These are phyloP conservation scores for Drechslerella dactyloides DNA, from an alignment of 2,329 filamentous ascomycete genomes.

Conservation along the genomic window DNA sequence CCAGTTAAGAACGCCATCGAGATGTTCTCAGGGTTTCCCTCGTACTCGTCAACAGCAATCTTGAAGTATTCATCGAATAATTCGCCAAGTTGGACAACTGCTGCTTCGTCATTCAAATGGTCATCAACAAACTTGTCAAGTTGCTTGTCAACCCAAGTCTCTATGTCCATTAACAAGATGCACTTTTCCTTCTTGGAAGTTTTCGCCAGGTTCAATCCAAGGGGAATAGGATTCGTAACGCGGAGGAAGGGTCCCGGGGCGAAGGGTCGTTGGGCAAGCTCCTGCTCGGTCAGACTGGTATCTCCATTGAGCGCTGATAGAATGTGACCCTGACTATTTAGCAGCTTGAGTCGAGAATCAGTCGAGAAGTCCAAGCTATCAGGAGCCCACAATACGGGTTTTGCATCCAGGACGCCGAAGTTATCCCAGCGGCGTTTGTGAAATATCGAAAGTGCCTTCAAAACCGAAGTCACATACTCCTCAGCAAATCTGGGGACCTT, in stretches of 20 bases:
- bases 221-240: slow-evolving; percentile 16
- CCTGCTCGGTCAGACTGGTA: slow-evolving; percentile 31
- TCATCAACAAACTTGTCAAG: slow-evolving; percentile 59
- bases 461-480: slow-evolving; percentile 24
- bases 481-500: slow-evolving; percentile 42
- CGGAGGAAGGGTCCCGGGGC: slow-evolving; percentile 29
- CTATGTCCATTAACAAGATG: slow-evolving; percentile 59
- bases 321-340: slow-evolving; percentile 11
- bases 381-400: slow-evolving; percentile 17
- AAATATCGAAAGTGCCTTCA: slow-evolving; percentile 21
- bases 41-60: slow-evolving; percentile 57
- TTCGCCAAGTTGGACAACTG: slow-evolving; percentile 52
- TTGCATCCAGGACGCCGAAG: slow-evolving; percentile 25
- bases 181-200: slow-evolving; percentile 50
- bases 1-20: slow-evolving; percentile 67
- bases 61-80: slow-evolving; percentile 58
- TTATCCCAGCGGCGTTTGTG: slow-evolving; percentile 40
- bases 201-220: slow-evolving; percentile 15
- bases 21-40: slow-evolving; percentile 59
- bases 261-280: slow-evolving; percentile 21
- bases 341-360: slow-evolving; percentile 25
- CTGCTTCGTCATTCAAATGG: slow-evolving; percentile 46
- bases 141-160: slow-evolving; percentile 61
- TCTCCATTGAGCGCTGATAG: slow-evolving; percentile 1
- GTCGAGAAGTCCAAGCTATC: neutral